Percentiles rank a stretch among this genome's conserved stretches.
These are phyloP conservation scores for Lasiosphaeria miniovina DNA, from an alignment of 495 filamentous ascomycete species.

Conservation along the genomic window DNA sequence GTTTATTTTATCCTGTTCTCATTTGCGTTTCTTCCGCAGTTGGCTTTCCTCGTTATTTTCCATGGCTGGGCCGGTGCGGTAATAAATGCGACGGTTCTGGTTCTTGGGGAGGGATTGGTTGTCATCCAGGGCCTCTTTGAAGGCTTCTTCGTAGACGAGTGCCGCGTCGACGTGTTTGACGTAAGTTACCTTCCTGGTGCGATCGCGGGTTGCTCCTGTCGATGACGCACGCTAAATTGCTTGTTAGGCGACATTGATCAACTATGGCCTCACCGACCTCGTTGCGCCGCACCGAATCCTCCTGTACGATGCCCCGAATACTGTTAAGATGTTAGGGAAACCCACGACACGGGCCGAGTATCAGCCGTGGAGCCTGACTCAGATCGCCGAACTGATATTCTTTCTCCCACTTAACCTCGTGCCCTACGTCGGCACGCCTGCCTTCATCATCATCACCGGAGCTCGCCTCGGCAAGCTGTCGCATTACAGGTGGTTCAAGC, in stretches of 20 bases:
- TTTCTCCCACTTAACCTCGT: conserved; percentile 88
- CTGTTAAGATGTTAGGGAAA: conserved; percentile 73
- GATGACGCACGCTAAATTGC: conserved; percentile 3
- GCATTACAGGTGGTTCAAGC: conserved; percentile 72
- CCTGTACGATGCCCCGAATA: conserved; percentile 54
- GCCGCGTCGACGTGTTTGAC: conserved; percentile 90
- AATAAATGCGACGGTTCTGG: conserved; percentile 70
- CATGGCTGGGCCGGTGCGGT: conserved; percentile 74
- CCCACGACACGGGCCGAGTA: conserved; percentile 65
- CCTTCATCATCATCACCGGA: conserved; percentile 72
- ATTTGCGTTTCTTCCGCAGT: conserved; percentile 86
- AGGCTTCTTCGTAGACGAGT: conserved; percentile 76
- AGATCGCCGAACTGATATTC: conserved; percentile 72
- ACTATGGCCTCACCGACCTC: conserved; percentile 52
- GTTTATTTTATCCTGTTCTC: conserved; percentile 74
- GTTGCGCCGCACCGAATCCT: conserved; percentile 70
- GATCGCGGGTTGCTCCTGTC: conserved; percentile 1
- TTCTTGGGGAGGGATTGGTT: conserved; percentile 77
- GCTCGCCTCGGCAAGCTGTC: conserved; percentile 56
- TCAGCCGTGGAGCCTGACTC: conserved; percentile 65
- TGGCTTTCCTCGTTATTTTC: conserved; percentile 74
- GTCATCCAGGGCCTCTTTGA: conserved; percentile 76
- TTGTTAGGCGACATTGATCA: conserved; percentile 45
- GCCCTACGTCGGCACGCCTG: conserved; percentile 73
- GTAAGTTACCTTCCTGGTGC: conserved; percentile 49